Percentiles rank a stretch among this genome's conserved stretches.
phyloP scores from a whole-genome alignment of 1,284 basidiomycete species.

The Ustilago vetiveriae region DNA sequence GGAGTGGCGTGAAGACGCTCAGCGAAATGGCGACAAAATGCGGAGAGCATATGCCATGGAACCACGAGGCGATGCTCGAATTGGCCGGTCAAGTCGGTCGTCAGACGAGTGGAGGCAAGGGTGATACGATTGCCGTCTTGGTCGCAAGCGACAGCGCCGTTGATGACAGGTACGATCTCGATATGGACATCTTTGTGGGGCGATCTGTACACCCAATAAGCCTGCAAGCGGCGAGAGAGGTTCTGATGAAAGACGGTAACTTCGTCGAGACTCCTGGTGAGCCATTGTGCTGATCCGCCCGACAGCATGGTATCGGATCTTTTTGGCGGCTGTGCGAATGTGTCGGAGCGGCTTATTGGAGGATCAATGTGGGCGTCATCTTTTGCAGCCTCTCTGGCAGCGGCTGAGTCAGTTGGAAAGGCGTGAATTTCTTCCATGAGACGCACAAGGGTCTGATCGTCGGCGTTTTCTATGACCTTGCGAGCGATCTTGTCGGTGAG shows the following conservation, averaged over 20 bases:
- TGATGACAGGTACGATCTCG: slow-evolving; percentile 49
- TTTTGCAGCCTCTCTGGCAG: slow-evolving; percentile 19
- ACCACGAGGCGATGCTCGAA: slow-evolving; percentile 40
- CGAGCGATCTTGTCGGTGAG: slow-evolving; percentile 34
- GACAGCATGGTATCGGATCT: slow-evolving; percentile 28
- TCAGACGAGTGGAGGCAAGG: slow-evolving; percentile 43
- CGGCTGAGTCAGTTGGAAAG: slow-evolving; percentile 48
- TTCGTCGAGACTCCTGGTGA: slow-evolving; percentile 47
- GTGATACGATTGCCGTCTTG: slow-evolving; percentile 20
- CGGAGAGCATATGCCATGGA: slow-evolving; percentile 51
- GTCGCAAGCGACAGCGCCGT: slow-evolving; percentile 22
- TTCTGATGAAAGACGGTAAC: slow-evolving; percentile 47
- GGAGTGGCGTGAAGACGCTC: slow-evolving; percentile 11
- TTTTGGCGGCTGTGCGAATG: slow-evolving; percentile 11
- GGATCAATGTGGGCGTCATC: background rate
- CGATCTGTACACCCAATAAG: slow-evolving; percentile 58
- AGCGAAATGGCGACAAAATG: slow-evolving; percentile 37
- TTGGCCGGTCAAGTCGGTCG: slow-evolving; percentile 29
- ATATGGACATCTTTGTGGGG: slow-evolving; percentile 43
- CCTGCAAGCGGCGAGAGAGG: slow-evolving; percentile 42
- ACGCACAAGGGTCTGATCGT: slow-evolving; percentile 45
- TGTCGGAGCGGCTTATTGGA: background rate
- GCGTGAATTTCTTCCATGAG: slow-evolving; percentile 49
- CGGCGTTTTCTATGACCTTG: slow-evolving; percentile 41
- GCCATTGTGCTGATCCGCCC: slow-evolving; percentile 49